These are phyloP conservation scores for Ambrosia hybrid DNA, from an alignment of 140 eudicot genomes.

Conservation along the genomic window DNA sequence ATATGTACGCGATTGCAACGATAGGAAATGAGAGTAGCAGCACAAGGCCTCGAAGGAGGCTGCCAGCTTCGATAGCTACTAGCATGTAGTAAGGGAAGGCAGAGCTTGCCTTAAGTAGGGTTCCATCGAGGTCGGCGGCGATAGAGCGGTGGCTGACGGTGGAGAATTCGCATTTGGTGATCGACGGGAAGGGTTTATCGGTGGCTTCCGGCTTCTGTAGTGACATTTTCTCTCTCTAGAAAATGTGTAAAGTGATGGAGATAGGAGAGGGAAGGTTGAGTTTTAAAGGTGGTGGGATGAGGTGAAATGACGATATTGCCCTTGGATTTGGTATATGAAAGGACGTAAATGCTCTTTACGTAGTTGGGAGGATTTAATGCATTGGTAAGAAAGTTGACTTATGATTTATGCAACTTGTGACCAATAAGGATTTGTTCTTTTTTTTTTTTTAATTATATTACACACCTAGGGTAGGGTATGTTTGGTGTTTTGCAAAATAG, in stretches of 20 bases:
- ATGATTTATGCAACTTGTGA: no score
- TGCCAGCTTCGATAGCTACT: slow-evolving; percentile 91
- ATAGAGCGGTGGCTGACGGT: slow-evolving; percentile 49
- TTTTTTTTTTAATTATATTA: no score
- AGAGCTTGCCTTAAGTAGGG: slow-evolving; percentile 59
- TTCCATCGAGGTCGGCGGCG: slow-evolving; percentile 96
- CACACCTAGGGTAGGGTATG: no score
- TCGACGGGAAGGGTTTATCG: slow-evolving; percentile 44
- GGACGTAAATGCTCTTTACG: slow-evolving; percentile 21
- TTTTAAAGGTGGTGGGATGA: slow-evolving; percentile 37
- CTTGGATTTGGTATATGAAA: background rate
- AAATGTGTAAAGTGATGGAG: no score
- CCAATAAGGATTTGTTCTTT: no score
- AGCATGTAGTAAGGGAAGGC: slow-evolving; percentile 98
- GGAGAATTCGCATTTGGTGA: slow-evolving; percentile 61
- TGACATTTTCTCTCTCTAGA: no score
- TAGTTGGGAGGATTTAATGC: slow-evolving; percentile 28
- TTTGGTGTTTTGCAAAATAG: no score
- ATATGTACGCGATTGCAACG: slow-evolving; percentile 65
- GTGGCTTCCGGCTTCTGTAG: slow-evolving; percentile 26
- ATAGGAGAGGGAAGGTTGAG: background rate
- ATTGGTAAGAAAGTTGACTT: slow-evolving; percentile 17
- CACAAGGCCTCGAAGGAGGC: slow-evolving; percentile 71
- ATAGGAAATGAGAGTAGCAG: slow-evolving; percentile 70
- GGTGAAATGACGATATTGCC: background rate